phyloP scores from a whole-genome alignment of 805 yeast genomes.

The Nakazawaea wickerhamii region DNA sequence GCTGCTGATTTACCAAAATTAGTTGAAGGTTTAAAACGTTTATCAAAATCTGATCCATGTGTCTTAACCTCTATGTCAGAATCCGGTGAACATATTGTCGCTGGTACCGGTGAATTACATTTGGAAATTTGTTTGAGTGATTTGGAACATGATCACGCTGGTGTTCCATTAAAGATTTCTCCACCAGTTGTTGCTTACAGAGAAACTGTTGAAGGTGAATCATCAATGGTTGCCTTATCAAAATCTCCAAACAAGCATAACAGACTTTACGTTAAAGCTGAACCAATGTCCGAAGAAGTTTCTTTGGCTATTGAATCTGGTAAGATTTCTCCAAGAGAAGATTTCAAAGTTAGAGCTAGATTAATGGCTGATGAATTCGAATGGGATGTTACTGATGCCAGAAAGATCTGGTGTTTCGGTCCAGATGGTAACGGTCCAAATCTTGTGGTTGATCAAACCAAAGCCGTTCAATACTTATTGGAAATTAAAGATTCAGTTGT shows the following conservation, averaged over 20 bases:
- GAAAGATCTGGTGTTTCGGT: conserved; percentile 99
- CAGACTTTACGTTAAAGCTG: conserved; percentile 98
- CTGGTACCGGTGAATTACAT: conserved; percentile 99
- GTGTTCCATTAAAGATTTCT: conserved; percentile 95
- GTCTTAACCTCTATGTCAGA: conserved; percentile 81
- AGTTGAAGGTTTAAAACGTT: conserved; percentile 99
- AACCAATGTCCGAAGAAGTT: conserved; percentile 92
- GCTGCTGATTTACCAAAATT: conserved; percentile 99
- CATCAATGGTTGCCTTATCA: conserved; percentile 93
- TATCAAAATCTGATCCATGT: conserved; percentile 99
- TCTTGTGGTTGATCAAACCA: conserved; percentile 98
- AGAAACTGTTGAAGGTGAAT: conserved; percentile 94
- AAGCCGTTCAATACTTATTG: conserved; percentile 98
- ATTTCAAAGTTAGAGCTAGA: conserved; percentile 99
- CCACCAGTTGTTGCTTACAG: conserved; percentile 98
- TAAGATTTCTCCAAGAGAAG: conserved; percentile 90
- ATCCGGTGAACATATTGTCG: conserved; percentile 99
- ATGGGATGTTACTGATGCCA: conserved; percentile 99
- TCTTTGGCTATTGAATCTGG: conserved; percentile 90
- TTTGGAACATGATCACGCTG: conserved; percentile 98
- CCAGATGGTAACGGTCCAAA: conserved; percentile 99
- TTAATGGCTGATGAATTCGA: conserved; percentile 97
- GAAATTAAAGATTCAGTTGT: conserved; percentile 99
- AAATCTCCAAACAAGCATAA: conserved; percentile 99
- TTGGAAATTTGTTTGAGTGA: conserved; percentile 96